Evolutionary conservation across 257 asterid species (phyloP), one percentile per base, ranked within the genome.

Genomic region (Coffea canephora): DNA sequence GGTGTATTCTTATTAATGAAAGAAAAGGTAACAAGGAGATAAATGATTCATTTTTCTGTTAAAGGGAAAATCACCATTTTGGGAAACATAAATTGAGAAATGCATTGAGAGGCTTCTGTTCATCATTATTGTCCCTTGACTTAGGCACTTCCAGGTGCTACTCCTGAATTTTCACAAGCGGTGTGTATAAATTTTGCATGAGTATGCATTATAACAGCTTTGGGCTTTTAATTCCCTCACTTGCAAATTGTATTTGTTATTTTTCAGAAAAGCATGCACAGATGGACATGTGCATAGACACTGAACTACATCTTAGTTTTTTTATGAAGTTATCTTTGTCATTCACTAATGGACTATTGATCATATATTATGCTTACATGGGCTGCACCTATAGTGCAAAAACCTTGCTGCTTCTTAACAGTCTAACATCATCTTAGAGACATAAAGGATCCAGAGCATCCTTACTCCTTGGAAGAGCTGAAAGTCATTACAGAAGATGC

Each of bases 371-470:
- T 46, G 68, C 61, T 68, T 65, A 66, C 61, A 50, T 54, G 50
- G 45, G 36, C 5, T 74, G 49, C 77, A 70, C 25, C 54, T 46
- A 49, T 46, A 57, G 43, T 71, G 78, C 77, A 67, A 57, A 48
- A 54, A 43, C 5, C 5, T 80, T 85, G 88, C 84, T 45, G 82
- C 75, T 88, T 84, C 96, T 95, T 95, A 89, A 93, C 84, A 77
- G 69, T 80, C 84, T 61, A 82, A 95, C 97, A 95, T 82, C 94
- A 92, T 89, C 90, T 95, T 76, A 92, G 99, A 93, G 99, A 93
- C 84, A 91, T 95, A 83, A 95, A 95, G 89, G 99, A 95, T 84
- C 99, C 99, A 62, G 98, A 95, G 83, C 97, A 95, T 83, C 97
- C 97, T 72, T 92, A 93, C 83, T 92, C 99, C 74, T 86, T 93